phyloP scores from a whole-genome alignment of 2,329 filamentous ascomycete genomes.

The Aspergillus intermedius region DNA sequence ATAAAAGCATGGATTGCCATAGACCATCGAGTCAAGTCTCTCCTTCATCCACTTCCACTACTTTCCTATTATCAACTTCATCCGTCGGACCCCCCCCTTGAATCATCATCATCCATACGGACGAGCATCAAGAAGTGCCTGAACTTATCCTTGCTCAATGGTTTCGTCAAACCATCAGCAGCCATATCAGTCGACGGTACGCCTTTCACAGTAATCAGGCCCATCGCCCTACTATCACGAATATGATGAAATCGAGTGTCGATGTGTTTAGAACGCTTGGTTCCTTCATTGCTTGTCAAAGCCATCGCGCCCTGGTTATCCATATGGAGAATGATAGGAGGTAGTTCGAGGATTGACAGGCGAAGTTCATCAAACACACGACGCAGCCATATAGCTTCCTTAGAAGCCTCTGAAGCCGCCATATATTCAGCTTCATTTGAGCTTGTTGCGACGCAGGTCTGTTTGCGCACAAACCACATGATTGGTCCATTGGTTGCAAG shows the following conservation, averaged over 20 bases:
- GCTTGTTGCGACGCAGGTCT: neutral
- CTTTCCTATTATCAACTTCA: too few species aligned
- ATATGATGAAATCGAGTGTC: neutral
- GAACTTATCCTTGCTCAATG: too few species aligned
- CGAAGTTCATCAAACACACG: too few species aligned
- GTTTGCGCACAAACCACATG: neutral
- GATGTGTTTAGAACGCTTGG: neutral
- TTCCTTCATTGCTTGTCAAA: neutral
- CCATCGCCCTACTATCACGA: slow-evolving; percentile 1
- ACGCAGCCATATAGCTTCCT: too few species aligned
- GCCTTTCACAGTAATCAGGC: neutral
- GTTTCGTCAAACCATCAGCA: neutral
- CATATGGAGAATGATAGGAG: neutral
- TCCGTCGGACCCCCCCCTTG: too few species aligned
- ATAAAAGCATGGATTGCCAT: neutral
- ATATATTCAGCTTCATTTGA: neutral
- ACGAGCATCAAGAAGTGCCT: too few species aligned
- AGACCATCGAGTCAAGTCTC: too few species aligned
- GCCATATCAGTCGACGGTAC: neutral
- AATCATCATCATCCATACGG: too few species aligned
- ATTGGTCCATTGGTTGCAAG: neutral
- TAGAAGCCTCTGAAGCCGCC: neutral
- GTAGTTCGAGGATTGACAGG: neutral
- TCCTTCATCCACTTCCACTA: too few species aligned
- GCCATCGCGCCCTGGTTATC: neutral